Percentiles rank a stretch among this genome's conserved stretches.
Evolutionary conservation across 257 asterid species (phyloP).

Genomic region (Cruciata laevipes): DNA sequence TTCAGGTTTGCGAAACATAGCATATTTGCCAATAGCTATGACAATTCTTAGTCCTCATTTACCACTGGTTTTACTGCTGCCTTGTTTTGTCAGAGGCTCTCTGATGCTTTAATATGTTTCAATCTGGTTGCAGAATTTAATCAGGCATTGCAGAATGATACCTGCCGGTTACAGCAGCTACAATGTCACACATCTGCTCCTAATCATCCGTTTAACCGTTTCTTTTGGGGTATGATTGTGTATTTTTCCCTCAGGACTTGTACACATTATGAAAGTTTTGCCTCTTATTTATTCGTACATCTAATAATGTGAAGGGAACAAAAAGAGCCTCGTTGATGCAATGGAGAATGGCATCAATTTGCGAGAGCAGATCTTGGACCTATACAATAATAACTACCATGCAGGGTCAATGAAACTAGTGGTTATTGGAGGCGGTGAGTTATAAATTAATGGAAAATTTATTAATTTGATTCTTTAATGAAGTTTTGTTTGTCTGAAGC

Average conservation of each 20-base stretch:
- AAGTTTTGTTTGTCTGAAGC: not conserved
- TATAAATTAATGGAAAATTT: slow-evolving; percentile 1
- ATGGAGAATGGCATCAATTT: slow-evolving; percentile 80
- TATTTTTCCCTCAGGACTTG: slow-evolving; percentile 10
- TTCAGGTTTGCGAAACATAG: slow-evolving; percentile 55
- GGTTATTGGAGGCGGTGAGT: slow-evolving; percentile 87
- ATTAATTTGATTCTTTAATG: not conserved
- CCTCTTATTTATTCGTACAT: slow-evolving; percentile 14
- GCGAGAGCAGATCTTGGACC: slow-evolving; percentile 63
- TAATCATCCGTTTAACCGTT: slow-evolving; percentile 79
- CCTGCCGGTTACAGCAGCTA: slow-evolving; percentile 79
- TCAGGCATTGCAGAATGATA: slow-evolving; percentile 80
- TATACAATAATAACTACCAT: slow-evolving; percentile 62
- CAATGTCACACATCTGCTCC: slow-evolving; percentile 78
- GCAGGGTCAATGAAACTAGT: slow-evolving; percentile 93
- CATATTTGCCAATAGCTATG: not conserved
- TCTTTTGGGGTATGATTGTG: slow-evolving; percentile 70
- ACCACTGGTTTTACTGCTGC: slow-evolving; percentile 7
- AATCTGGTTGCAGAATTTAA: slow-evolving; percentile 63
- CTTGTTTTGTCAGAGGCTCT: slow-evolving; percentile 13
- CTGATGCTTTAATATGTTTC: slow-evolving; percentile 15
- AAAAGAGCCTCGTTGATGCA: slow-evolving; percentile 91
- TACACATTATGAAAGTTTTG: not conserved
- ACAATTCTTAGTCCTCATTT: not conserved
- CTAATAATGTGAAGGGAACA: slow-evolving; percentile 54